Conservation (phyloP, 345 rosid genomes). For the Theobroma cacao region DNA sequence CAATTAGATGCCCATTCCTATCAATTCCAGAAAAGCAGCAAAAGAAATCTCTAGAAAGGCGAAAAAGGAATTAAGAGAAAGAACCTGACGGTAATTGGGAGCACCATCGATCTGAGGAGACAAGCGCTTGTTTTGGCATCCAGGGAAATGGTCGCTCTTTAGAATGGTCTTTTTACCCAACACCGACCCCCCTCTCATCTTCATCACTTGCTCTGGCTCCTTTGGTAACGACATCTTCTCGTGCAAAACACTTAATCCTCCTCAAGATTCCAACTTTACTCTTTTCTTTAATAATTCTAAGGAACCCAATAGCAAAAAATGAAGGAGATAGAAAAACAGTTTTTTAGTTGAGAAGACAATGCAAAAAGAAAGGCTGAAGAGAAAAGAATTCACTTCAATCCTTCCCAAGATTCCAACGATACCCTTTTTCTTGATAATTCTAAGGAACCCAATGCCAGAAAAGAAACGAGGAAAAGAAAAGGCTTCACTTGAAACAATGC, state of each 20-base stretch:
- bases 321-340: slow-evolving; percentile 16
- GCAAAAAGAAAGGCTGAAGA: not conserved
- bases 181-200: slow-evolving; percentile 90
- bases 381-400: slow-evolving; percentile 3
- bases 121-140: slow-evolving; percentile 95
- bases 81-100: slow-evolving; percentile 97
- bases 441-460: not conserved
- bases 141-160: slow-evolving; percentile 98
- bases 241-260: slow-evolving; percentile 7
- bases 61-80: not conserved
- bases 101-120: slow-evolving; percentile 95
- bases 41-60: not conserved
- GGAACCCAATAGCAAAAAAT: slow-evolving; percentile 1
- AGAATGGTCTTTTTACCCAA: slow-evolving; percentile 96
- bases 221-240: slow-evolving; percentile 68
- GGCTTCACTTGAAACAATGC: slow-evolving; percentile 8
- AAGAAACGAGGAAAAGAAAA: slow-evolving; percentile 14
- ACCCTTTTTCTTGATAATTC: not conserved
- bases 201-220: slow-evolving; percentile 92
- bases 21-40: not conserved
- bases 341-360: slow-evolving; percentile 5
- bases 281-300: not conserved
- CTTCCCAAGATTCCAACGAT: not conserved
- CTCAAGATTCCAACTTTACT: not conserved
- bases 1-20: not conserved